Evolutionary conservation across 2,329 filamentous ascomycete species (phyloP).

Genomic region (Ophiostoma sp.): DNA sequence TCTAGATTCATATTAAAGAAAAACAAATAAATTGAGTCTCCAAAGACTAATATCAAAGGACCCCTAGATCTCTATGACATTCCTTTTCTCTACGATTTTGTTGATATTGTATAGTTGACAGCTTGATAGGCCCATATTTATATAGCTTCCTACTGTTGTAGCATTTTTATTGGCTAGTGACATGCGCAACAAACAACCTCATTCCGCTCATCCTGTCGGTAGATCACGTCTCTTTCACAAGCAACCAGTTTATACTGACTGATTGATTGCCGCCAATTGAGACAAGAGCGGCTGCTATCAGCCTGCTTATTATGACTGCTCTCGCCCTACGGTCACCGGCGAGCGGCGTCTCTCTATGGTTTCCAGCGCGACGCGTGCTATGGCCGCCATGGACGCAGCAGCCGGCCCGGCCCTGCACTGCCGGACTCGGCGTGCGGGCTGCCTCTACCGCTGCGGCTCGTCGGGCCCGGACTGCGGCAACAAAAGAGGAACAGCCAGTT

Average conservation of each 20-base stretch:
- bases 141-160: not conserved
- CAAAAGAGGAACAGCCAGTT: not conserved
- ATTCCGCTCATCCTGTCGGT: not conserved
- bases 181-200: not conserved
- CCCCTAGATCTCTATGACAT: not conserved
- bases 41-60: too few relatives aligned
- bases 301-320: not conserved
- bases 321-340: not conserved
- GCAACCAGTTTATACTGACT: not conserved
- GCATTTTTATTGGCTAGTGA: not conserved
- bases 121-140: not conserved
- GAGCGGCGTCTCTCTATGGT: not conserved
- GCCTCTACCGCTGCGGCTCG: not conserved
- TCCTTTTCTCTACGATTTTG: not conserved
- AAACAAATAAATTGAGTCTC: too few relatives aligned
- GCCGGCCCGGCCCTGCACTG: not conserved
- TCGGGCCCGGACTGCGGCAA: not conserved
- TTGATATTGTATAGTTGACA: not conserved
- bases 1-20: too few relatives aligned
- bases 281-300: too few relatives aligned
- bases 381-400: constrained; percentile 4
- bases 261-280: too few relatives aligned
- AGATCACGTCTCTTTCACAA: not conserved
- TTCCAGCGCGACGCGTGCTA: not conserved
- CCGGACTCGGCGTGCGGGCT: not conserved